Evolutionary conservation across 2,329 filamentous ascomycete species (phyloP).

Genomic region (Leptographium lundbergii): DNA sequence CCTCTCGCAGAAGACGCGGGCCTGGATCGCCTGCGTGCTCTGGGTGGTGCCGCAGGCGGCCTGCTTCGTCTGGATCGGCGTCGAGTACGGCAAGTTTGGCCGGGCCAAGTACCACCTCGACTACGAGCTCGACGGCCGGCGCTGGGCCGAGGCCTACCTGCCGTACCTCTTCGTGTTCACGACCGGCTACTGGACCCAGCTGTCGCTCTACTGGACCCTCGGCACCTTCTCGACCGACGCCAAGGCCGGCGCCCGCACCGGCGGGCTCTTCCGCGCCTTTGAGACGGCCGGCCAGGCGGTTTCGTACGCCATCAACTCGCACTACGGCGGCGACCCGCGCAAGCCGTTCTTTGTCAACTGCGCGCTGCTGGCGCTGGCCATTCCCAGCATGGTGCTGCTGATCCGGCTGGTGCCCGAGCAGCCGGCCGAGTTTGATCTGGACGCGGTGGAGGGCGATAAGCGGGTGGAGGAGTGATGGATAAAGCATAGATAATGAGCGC

Average conservation of each 20-base stretch:
- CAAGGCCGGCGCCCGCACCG: neutral
- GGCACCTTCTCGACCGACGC: conserved; percentile 1
- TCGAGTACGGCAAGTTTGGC: neutral
- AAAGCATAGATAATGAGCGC: too few relatives aligned
- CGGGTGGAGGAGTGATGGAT: neutral
- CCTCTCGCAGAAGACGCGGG: neutral
- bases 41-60: neutral
- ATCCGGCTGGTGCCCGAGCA: conserved; percentile 1
- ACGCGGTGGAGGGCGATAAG: neutral
- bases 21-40: neutral
- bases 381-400: neutral
- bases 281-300: conserved; percentile 4
- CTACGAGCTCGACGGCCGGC: neutral
- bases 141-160: conserved; percentile 1
- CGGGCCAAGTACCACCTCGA: neutral
- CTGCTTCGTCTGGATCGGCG: neutral
- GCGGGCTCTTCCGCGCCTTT: conserved; percentile 2
- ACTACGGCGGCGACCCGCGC: conserved; percentile 1
- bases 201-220: conserved; percentile 3
- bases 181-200: neutral
- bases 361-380: neutral
- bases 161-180: conserved; percentile 1
- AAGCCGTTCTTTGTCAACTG: conserved; percentile 1
- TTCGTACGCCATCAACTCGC: conserved; percentile 3
- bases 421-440: conserved; percentile 1